Conservation (phyloP, 306 rosid species). For the Pterocarpus santalinus region DNA sequence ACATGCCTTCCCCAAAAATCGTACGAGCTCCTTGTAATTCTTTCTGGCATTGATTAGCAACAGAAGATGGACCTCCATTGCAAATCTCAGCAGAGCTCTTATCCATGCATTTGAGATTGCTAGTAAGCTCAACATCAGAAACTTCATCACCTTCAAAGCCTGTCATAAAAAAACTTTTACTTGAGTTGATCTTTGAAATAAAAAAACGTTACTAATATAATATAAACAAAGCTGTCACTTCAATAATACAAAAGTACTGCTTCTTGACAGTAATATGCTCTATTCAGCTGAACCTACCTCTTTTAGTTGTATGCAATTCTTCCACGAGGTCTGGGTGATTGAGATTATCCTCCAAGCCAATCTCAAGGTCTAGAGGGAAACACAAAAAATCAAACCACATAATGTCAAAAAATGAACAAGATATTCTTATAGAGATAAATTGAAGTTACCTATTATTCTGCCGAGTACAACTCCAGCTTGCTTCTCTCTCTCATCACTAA, state of each 20-base stretch:
- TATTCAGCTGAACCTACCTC: slow-evolving; percentile 56
- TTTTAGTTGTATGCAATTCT: slow-evolving; percentile 50
- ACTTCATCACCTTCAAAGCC: slow-evolving; percentile 59
- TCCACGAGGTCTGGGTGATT: slow-evolving; percentile 49
- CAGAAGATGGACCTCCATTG: slow-evolving; percentile 56
- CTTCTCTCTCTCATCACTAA: slow-evolving; percentile 59
- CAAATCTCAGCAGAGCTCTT: slow-evolving; percentile 55
- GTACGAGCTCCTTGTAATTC: slow-evolving; percentile 46
- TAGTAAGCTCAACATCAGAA: slow-evolving; percentile 55
- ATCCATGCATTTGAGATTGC: slow-evolving; percentile 52
- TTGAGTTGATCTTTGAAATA: slow-evolving; percentile 49
- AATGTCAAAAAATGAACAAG: slow-evolving; percentile 31
- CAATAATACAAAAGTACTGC: slow-evolving; percentile 29
- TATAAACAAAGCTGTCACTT: slow-evolving; percentile 18
- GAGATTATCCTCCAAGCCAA: slow-evolving; percentile 53
- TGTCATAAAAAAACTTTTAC: slow-evolving; percentile 48
- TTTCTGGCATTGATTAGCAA: slow-evolving; percentile 48
- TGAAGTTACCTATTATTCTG: slow-evolving; percentile 61
- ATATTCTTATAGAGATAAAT: slow-evolving; percentile 41
- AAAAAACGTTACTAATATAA: slow-evolving; percentile 34
- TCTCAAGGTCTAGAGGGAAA: slow-evolving; percentile 61
- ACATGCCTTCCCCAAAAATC: slow-evolving; percentile 38
- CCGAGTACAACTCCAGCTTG: slow-evolving; percentile 49
- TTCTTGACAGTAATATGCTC: slow-evolving; percentile 14
- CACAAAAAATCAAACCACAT: slow-evolving; percentile 41